phyloP scores from a whole-genome alignment of 1,284 basidiomycete species.

The Volvariella surrecta region DNA sequence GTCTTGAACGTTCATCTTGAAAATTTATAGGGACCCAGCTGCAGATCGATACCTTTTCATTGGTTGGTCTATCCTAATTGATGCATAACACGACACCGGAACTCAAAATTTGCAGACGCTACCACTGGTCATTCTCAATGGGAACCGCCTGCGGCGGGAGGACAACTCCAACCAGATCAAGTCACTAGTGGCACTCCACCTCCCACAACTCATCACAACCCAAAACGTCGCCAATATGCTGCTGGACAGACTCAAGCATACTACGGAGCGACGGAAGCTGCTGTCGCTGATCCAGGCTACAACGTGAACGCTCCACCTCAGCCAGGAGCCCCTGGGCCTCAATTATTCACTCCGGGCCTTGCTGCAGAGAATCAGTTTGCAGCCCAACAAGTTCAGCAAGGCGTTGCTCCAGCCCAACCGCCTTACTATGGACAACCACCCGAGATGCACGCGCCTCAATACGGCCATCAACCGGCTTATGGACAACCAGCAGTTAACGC shows the following conservation, averaged over 20 bases:
- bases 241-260: slow-evolving; percentile 85
- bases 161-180: slow-evolving; percentile 27
- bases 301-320: background rate
- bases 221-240: slow-evolving; percentile 85
- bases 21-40: slow-evolving; percentile 59
- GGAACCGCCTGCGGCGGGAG: slow-evolving; percentile 33
- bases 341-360: slow-evolving; percentile 84
- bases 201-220: slow-evolving; percentile 20
- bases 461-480: slow-evolving; percentile 39
- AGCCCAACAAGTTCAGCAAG: slow-evolving; percentile 37
- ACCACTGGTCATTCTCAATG: slow-evolving; percentile 40
- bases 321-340: slow-evolving; percentile 31
- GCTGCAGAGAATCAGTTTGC: slow-evolving; percentile 58
- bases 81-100: slow-evolving; percentile 1
- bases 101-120: slow-evolving; percentile 26
- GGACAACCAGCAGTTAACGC: slow-evolving; percentile 51
- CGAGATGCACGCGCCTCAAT: slow-evolving; percentile 43
- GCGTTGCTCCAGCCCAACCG: slow-evolving; percentile 11
- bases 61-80: slow-evolving; percentile 25
- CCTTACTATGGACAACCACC: slow-evolving; percentile 43
- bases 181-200: slow-evolving; percentile 31
- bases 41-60: slow-evolving; percentile 84
- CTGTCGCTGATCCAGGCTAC: slow-evolving; percentile 29
- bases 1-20: slow-evolving; percentile 10
- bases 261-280: slow-evolving; percentile 46